phyloP scores from a whole-genome alignment of 2,329 filamentous ascomycete genomes.

The Coleophoma crateriformis region DNA sequence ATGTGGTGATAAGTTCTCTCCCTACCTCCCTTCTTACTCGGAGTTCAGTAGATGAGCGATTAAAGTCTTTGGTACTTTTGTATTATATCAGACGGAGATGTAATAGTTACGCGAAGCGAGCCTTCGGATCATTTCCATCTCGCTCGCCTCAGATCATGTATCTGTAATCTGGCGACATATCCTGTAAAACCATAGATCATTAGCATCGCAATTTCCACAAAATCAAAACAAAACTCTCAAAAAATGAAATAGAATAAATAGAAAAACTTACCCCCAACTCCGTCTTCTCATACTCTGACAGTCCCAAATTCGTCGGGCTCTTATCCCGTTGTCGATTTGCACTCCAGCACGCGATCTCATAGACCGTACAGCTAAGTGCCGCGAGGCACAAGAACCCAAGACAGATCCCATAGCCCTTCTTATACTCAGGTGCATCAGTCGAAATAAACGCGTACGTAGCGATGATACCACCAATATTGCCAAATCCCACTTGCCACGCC shows the following conservation, averaged over 20 bases:
- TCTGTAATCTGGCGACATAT: constrained; percentile 27
- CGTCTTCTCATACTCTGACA: constrained; percentile 56
- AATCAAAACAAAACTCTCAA: background rate
- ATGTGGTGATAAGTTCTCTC: background rate
- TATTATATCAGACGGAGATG: background rate
- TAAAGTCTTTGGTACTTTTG: background rate
- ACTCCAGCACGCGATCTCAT: constrained; percentile 50
- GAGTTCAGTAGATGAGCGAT: no score
- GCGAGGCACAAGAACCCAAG: constrained; percentile 69
- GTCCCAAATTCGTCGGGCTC: constrained; percentile 34
- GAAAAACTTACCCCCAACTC: constrained; percentile 33
- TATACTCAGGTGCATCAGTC: constrained; percentile 64
- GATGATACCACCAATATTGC: constrained; percentile 76
- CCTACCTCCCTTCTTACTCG: background rate
- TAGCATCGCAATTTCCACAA: no score
- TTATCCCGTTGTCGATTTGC: constrained; percentile 57
- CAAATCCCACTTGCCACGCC: constrained; percentile 74
- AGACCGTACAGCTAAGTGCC: constrained; percentile 52
- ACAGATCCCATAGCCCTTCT: constrained; percentile 70
- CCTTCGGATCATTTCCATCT: no score
- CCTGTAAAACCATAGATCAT: constrained; percentile 7
- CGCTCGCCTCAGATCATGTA: constrained; percentile 18
- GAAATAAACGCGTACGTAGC: constrained; percentile 64
- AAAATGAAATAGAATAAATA: background rate
- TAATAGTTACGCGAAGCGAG: background rate